Percentiles rank a stretch among this genome's conserved stretches.
phyloP scores from a whole-genome alignment of 2,329 filamentous ascomycete genomes.

The Colletotrichum abscissum region DNA sequence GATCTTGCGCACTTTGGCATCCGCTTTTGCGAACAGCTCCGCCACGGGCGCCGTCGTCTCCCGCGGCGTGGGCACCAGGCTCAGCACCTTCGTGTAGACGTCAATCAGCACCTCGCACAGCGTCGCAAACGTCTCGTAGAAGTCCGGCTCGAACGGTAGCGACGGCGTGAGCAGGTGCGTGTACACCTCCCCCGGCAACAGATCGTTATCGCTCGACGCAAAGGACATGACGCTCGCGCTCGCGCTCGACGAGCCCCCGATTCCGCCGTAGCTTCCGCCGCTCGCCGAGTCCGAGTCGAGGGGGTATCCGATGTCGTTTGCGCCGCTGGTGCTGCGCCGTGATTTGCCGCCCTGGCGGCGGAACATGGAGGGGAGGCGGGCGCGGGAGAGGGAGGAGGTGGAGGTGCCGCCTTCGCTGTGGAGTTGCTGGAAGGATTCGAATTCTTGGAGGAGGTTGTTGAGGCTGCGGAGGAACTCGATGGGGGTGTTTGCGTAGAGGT shows the following conservation, averaged over 20 bases:
- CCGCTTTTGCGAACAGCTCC: conserved; percentile 91
- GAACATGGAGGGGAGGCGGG: conserved; percentile 86
- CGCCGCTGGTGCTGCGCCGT: conserved; percentile 62
- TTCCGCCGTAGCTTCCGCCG: conserved; percentile 41
- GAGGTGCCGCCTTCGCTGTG: conserved; percentile 81
- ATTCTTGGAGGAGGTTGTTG: conserved; percentile 87
- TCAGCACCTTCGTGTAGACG: conserved; percentile 83
- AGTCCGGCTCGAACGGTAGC: conserved; percentile 95
- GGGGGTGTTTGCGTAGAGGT: conserved; percentile 83
- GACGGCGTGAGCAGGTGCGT: conserved; percentile 89
- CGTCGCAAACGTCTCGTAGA: conserved; percentile 95
- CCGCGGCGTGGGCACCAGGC: conserved; percentile 79
- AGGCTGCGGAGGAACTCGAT: conserved; percentile 89
- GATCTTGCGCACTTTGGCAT: conserved; percentile 86
- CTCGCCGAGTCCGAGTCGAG: conserved; percentile 42
- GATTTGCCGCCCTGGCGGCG: conserved; percentile 73
- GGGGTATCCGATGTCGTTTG: conserved; percentile 50
- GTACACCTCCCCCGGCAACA: conserved; percentile 88
- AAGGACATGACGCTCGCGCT: conserved; percentile 65
- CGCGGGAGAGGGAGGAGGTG: conserved; percentile 77
- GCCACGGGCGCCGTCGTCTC: conserved; percentile 77
- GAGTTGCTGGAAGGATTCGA: conserved; percentile 91
- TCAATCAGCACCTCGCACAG: conserved; percentile 96
- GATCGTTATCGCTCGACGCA: conserved; percentile 70
- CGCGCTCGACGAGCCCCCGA: conserved; percentile 44